Conservation (phyloP, 2,329 filamentous ascomycete species). For the Fusarium tjaetaba region DNA sequence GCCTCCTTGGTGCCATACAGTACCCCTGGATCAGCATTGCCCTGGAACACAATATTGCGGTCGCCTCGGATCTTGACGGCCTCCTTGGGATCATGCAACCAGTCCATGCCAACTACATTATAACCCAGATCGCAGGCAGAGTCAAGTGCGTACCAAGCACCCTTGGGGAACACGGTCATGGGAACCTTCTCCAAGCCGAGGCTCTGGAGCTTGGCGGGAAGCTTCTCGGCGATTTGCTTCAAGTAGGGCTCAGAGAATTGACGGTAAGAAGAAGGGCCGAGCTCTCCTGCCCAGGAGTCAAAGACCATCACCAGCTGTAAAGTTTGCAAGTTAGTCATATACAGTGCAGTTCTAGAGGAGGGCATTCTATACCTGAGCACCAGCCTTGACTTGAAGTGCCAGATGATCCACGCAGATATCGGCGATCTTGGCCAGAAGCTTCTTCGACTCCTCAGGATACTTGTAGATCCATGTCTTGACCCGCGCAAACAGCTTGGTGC, state of each 20-base stretch:
- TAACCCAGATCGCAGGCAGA: slow-evolving; percentile 89
- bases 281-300: slow-evolving; percentile 96
- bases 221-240: slow-evolving; percentile 80
- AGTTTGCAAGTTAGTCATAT: background rate
- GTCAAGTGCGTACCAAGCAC: slow-evolving; percentile 94
- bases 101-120: slow-evolving; percentile 93
- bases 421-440: slow-evolving; percentile 87
- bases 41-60: slow-evolving; percentile 82
- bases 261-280: slow-evolving; percentile 85
- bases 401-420: slow-evolving; percentile 96
- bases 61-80: slow-evolving; percentile 83
- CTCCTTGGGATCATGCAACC: slow-evolving; percentile 88
- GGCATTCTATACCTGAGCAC: slow-evolving; percentile 74
- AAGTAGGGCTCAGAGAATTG: slow-evolving; percentile 89
- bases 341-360: background rate
- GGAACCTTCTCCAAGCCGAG: slow-evolving; percentile 83
- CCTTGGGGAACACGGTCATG: slow-evolving; percentile 98
- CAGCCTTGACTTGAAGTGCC: slow-evolving; percentile 89
- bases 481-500: slow-evolving; percentile 93
- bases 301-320: slow-evolving; percentile 89
- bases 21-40: slow-evolving; percentile 94
- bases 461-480: slow-evolving; percentile 97
- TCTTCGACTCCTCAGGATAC: slow-evolving; percentile 82
- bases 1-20: slow-evolving; percentile 85
- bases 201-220: slow-evolving; percentile 78